These are phyloP conservation scores for Colletotrichum musae DNA, from an alignment of 2,329 filamentous ascomycete species.

Conservation along the genomic window DNA sequence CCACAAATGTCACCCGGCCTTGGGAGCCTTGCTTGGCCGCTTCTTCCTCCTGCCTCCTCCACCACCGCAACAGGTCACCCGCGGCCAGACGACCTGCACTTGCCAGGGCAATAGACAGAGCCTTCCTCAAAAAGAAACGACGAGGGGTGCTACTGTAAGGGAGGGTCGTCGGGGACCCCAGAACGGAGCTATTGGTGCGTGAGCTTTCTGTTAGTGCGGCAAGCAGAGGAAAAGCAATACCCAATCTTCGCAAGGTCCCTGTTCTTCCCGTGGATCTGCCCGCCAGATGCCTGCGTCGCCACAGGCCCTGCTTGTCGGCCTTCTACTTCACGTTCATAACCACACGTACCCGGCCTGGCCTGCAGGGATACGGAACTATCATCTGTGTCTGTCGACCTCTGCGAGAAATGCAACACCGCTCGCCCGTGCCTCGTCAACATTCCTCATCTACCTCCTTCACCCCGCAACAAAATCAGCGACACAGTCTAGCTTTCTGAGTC, in stretches of 20 bases:
- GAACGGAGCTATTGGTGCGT: conserved; percentile 42
- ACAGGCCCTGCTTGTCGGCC: conserved; percentile 31
- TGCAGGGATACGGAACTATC: conserved; percentile 35
- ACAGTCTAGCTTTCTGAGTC: conserved; percentile 43
- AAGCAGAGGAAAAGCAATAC: conserved; percentile 42
- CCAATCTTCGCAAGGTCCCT: conserved; percentile 35
- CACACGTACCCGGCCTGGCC: conserved; percentile 19
- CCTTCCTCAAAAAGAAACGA: conserved; percentile 42
- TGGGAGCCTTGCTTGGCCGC: conserved; percentile 26
- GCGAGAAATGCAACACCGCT: conserved; percentile 42
- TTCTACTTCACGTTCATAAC: conserved; percentile 33
- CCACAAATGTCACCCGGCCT: conserved; percentile 42
- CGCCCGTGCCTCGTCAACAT: conserved; percentile 34
- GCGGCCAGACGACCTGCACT: conserved; percentile 28
- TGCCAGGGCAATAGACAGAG: conserved; percentile 35
- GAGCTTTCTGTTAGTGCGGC: conserved; percentile 42
- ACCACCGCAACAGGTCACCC: conserved; percentile 37
- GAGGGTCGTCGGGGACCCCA: conserved; percentile 37
- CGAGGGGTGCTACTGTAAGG: conserved; percentile 42
- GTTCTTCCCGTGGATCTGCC: conserved; percentile 38
- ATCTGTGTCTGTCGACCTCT: conserved; percentile 35
- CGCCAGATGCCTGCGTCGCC: conserved; percentile 34
- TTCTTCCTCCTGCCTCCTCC: conserved; percentile 18
- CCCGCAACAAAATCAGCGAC: conserved; percentile 44
- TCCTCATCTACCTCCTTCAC: conserved; percentile 42